phyloP scores from a whole-genome alignment of 1,139 yeast genomes.

The Geotrichum phurueaensis region DNA sequence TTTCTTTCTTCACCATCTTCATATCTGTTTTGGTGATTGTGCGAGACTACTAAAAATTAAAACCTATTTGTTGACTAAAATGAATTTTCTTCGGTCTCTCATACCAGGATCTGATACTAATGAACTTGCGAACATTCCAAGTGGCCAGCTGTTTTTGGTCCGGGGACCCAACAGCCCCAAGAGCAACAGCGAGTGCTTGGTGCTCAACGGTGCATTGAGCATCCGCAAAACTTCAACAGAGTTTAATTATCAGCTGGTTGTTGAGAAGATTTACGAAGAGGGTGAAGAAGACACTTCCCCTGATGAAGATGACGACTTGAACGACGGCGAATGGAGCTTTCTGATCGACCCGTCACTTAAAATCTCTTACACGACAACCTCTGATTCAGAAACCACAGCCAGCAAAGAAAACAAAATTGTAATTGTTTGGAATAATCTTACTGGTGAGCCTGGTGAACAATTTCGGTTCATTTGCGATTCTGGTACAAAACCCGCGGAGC shows the following conservation, averaged over 20 bases:
- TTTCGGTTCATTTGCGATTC: conserved; percentile 76
- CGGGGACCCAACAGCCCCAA: conserved; percentile 38
- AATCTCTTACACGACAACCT: conserved; percentile 42
- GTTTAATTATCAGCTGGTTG: conserved; percentile 63
- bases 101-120: conserved; percentile 58
- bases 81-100: conserved; percentile 76
- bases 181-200: conserved; percentile 45
- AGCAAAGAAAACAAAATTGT: conserved; percentile 41
- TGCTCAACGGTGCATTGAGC: conserved; percentile 59
- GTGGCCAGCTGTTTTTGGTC: conserved; percentile 71
- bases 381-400: conserved; percentile 13
- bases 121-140: conserved; percentile 66
- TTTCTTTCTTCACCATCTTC: conserved; percentile 23
- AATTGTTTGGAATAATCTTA: conserved; percentile 74
- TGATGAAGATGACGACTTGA: conserved; percentile 35
- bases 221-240: conserved; percentile 65
- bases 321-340: conserved; percentile 60
- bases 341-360: conserved; percentile 57
- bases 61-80: conserved; percentile 27
- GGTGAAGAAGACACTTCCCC: conserved; percentile 47
- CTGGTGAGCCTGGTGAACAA: conserved; percentile 81
- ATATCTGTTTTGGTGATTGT: conserved; percentile 30
- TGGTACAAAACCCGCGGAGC: conserved; percentile 49
- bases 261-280: conserved; percentile 63
- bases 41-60: conserved; percentile 24